These are phyloP conservation scores for Penicillium lagena DNA, from an alignment of 495 filamentous ascomycete genomes.

Conservation along the genomic window DNA sequence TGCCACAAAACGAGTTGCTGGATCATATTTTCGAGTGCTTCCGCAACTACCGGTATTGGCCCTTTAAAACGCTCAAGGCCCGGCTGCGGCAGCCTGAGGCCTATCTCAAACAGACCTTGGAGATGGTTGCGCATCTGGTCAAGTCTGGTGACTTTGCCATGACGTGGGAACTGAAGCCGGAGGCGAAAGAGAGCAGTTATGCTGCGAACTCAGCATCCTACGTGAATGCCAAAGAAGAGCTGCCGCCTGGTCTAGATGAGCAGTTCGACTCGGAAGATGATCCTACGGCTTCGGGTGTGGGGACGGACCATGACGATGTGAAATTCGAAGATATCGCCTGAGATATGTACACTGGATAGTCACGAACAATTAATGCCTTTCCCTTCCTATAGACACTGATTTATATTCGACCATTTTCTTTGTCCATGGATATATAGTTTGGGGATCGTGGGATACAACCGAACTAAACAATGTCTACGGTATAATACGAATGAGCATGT, in stretches of 20 bases:
- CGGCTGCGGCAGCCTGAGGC: constrained; percentile 78
- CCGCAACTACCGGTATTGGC: constrained; percentile 79
- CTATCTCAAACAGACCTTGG: constrained; percentile 79
- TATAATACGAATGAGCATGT: too few relatives aligned
- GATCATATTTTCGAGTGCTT: constrained; percentile 79
- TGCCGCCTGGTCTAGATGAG: constrained; percentile 35
- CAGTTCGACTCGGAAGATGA: constrained; percentile 41
- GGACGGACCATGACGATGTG: constrained; percentile 59
- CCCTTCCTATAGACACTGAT: too few relatives aligned
- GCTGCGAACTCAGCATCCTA: constrained; percentile 25
- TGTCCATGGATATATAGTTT: too few relatives aligned
- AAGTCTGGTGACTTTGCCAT: constrained; percentile 75
- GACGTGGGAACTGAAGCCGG: constrained; percentile 73
- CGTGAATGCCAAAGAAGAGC: constrained; percentile 38
- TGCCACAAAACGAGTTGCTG: constrained; percentile 78
- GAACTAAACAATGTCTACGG: too few relatives aligned
- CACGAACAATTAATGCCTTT: too few relatives aligned
- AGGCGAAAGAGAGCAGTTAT: constrained; percentile 56
- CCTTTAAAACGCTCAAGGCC: constrained; percentile 71
- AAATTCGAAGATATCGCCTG: constrained; percentile 68
- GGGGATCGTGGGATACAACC: too few relatives aligned
- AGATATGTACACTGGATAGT: not conserved
- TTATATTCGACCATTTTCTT: too few relatives aligned
- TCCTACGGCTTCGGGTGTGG: constrained; percentile 36
- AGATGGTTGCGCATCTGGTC: constrained; percentile 73